Base-by-base conservation (phyloP, 352 stramenopile species). In the Saprolegnia diclina region DNA sequence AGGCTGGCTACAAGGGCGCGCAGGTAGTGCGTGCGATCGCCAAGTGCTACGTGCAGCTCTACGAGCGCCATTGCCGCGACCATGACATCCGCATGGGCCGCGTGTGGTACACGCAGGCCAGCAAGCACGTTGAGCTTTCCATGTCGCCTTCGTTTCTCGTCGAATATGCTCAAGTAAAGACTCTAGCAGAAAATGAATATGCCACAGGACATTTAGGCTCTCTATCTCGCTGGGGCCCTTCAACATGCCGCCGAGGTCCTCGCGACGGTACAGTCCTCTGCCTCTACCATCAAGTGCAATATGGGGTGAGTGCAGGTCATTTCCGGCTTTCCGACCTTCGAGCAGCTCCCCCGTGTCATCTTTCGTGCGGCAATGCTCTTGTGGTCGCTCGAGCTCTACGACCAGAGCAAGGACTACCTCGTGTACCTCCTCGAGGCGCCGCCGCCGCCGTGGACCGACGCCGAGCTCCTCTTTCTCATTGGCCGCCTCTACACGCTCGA, bases 291-390 rank as follows among this genome's bases (percentile, higher is more conserved):
- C 45, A 52, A 52, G 45, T 52, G 32, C 35, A 64, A 22, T 56
- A 46, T 66, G 59, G 0, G 13, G n/a, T n/a, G n/a, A n/a, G 26
- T 68, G 16, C 78, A 76, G 13, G 76, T 91, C 35, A 83, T 91
- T 35, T 37, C 52, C 7, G 86, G 79, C 48, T 91, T 91, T 67
- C 83, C 83, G 14, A 74, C 74, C 4, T 90, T 88, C 53, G 22
- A 71, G 19, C 72, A 71, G 32, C 64, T 91, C 5, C 70, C 56
- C 7, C 70, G 85, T 35, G 78, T 90, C 21, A 86, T 91, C 3
- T 91, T 91, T 53, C 83, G 83, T 7, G 79, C 79, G n/a, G 80
- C 75, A 0, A 74, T 90, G 48, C 72, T 89, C 5, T 78, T 91
- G 73, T 71, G 87, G 26, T 76, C 79, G 1, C 63, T 91, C 22